These are phyloP conservation scores for Colletotrichum caudatum DNA, from an alignment of 2,329 filamentous ascomycete genomes.

Conservation along the genomic window DNA sequence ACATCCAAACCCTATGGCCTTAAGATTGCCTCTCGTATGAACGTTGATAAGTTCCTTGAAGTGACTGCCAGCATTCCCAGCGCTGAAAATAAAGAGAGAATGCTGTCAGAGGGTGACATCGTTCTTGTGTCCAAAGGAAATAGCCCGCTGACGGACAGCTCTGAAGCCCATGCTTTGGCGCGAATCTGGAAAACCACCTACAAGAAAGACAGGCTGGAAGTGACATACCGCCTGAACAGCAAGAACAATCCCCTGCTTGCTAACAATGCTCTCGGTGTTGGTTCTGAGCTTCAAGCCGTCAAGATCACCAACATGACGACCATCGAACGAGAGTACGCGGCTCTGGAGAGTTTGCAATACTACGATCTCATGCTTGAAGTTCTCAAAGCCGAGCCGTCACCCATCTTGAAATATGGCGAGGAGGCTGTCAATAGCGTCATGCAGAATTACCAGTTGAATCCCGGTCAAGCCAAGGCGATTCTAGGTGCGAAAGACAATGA, in stretches of 20 bases:
- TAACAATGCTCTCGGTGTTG: slow-evolving; percentile 70
- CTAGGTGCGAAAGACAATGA: slow-evolving; percentile 94
- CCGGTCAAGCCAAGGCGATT: slow-evolving; percentile 90
- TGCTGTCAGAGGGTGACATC: slow-evolving; percentile 86
- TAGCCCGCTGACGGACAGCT: slow-evolving; percentile 74
- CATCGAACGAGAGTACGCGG: slow-evolving; percentile 94
- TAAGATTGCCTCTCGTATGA: slow-evolving; percentile 87
- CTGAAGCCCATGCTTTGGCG: slow-evolving; percentile 84
- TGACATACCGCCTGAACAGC: slow-evolving; percentile 86
- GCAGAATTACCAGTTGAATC: slow-evolving; percentile 85
- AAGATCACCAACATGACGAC: slow-evolving; percentile 95
- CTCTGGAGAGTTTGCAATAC: slow-evolving; percentile 89
- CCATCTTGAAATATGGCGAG: slow-evolving; percentile 83
- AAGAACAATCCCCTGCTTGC: slow-evolving; percentile 71
- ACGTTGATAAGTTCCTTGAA: slow-evolving; percentile 93
- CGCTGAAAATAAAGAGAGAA: slow-evolving; percentile 76
- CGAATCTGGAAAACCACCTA: slow-evolving; percentile 83
- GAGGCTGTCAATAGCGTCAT: slow-evolving; percentile 77
- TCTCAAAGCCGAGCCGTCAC: slow-evolving; percentile 87
- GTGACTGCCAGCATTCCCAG: slow-evolving; percentile 85
- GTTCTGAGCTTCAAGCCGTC: slow-evolving; percentile 76
- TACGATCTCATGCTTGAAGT: slow-evolving; percentile 97
- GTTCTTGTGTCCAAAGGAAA: slow-evolving; percentile 82
- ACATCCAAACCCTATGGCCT: slow-evolving; percentile 85
- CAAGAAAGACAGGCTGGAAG: slow-evolving; percentile 84